Conservation (phyloP, 2,329 filamentous ascomycete genomes). For the Exophiala sp. region DNA sequence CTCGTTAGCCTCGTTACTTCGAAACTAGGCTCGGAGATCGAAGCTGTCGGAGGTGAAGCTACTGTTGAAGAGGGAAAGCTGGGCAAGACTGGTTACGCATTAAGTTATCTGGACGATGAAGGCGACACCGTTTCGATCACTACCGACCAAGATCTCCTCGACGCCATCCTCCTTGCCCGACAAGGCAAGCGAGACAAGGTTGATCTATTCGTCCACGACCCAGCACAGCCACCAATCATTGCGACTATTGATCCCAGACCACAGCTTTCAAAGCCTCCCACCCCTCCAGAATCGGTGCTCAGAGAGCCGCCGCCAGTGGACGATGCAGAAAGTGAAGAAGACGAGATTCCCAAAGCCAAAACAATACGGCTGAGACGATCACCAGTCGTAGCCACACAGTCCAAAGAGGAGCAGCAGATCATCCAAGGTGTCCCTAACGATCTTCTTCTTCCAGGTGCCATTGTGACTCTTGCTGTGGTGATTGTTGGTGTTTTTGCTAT, state of each 20-base stretch:
- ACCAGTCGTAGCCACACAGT: conserved; percentile 36
- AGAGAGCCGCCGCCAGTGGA: conserved; percentile 40
- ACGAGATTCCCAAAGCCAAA: conserved; percentile 17
- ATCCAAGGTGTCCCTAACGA: conserved; percentile 93
- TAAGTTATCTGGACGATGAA: conserved; percentile 95
- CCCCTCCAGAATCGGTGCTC: conserved; percentile 48
- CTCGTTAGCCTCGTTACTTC: conserved; percentile 70
- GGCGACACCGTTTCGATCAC: conserved; percentile 96
- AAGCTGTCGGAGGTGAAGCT: conserved; percentile 75
- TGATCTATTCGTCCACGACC: conserved; percentile 92
- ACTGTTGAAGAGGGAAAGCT: conserved; percentile 72
- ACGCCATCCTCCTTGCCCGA: conserved; percentile 79
- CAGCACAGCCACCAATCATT: conserved; percentile 75
- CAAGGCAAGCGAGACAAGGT: conserved; percentile 81
- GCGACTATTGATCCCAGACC: conserved; percentile 57
- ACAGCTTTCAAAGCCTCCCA: conserved; percentile 44
- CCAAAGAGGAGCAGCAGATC: conserved; percentile 63
- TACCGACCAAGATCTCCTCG: conserved; percentile 84
- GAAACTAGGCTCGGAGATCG: conserved; percentile 80
- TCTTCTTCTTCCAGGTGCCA: conserved; percentile 82
- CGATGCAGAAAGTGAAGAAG: conserved; percentile 52
- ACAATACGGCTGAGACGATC: conserved; percentile 17
- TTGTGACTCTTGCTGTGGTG: conserved; percentile 89
- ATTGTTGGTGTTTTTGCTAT: conserved; percentile 91
- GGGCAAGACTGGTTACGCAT: conserved; percentile 70